Evolutionary conservation across 2,329 filamentous ascomycete species (phyloP).

Genomic region (Fusarium nanum): DNA sequence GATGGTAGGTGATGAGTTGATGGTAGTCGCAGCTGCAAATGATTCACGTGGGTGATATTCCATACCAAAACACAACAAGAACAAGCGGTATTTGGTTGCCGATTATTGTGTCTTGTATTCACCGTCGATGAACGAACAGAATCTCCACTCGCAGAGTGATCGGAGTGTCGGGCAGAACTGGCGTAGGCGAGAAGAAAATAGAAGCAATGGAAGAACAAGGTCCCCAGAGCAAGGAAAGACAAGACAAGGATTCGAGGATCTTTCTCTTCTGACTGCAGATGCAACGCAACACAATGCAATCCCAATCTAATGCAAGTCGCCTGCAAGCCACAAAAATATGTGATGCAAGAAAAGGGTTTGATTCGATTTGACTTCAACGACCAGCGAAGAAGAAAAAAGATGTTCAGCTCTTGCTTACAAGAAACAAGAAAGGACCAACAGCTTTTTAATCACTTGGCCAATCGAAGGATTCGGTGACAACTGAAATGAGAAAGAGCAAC

Average conservation of each 20-base stretch:
- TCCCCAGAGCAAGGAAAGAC: neutral
- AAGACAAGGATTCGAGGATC: slow-evolving; percentile 28
- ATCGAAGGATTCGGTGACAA: slow-evolving; percentile 7
- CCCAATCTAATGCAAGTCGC: slow-evolving; percentile 19
- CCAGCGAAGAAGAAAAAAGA: slow-evolving; percentile 31
- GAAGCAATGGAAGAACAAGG: slow-evolving; percentile 10
- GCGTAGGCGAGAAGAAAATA: slow-evolving; percentile 9
- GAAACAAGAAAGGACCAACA: slow-evolving; percentile 1
- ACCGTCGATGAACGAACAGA: neutral
- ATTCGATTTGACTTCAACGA: slow-evolving; percentile 27
- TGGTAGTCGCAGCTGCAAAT: slow-evolving; percentile 40
- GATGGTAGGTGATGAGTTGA: slow-evolving; percentile 41
- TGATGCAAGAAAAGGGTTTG: slow-evolving; percentile 30
- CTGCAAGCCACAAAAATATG: slow-evolving; percentile 34
- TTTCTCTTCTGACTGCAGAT: slow-evolving; percentile 28
- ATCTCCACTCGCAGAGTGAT: neutral
- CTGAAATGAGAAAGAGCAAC: slow-evolving; percentile 8
- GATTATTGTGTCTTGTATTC: neutral
- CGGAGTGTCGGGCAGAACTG: neutral
- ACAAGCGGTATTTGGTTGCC: neutral
- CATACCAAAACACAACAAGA: neutral
- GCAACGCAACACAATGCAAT: slow-evolving; percentile 25
- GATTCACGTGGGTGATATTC: slow-evolving; percentile 41
- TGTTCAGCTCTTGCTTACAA: neutral
- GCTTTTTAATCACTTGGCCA: slow-evolving; percentile 10